Percentiles rank a stretch among this genome's conserved stretches.
phyloP scores from a whole-genome alignment of 1,284 basidiomycete genomes.

The Heliocybe sulcata region DNA sequence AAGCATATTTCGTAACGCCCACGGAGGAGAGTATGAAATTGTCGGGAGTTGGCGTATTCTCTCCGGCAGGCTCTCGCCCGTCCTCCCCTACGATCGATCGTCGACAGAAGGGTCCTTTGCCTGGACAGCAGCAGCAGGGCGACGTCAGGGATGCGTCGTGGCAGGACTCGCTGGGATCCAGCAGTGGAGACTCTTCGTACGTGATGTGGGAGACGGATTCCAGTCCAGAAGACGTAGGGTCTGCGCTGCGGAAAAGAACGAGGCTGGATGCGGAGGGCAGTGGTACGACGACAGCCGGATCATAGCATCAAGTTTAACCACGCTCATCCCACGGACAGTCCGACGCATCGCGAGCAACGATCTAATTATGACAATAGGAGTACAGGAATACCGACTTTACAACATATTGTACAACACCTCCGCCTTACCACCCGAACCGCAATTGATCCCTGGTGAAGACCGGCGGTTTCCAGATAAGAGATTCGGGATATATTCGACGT shows the following conservation, averaged over 20 bases:
- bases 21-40: slow-evolving; percentile 47
- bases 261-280: background rate
- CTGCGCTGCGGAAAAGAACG: slow-evolving; percentile 13
- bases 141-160: slow-evolving; percentile 7
- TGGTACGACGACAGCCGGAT: background rate
- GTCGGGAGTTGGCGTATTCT: slow-evolving; percentile 64
- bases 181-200: slow-evolving; percentile 22
- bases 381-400: background rate
- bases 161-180: slow-evolving; percentile 15
- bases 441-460: slow-evolving; percentile 88
- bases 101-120: slow-evolving; percentile 11
- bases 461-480: slow-evolving; percentile 90
- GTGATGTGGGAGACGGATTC: slow-evolving; percentile 24
- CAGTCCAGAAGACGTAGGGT: slow-evolving; percentile 22
- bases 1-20: slow-evolving; percentile 37
- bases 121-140: slow-evolving; percentile 10
- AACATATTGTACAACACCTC: slow-evolving; percentile 3
- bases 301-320: background rate
- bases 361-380: background rate
- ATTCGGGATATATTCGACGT: slow-evolving; percentile 75
- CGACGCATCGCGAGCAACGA: background rate
- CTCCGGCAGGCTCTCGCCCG: slow-evolving; percentile 57
- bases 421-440: slow-evolving; percentile 73
- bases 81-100: slow-evolving; percentile 51
- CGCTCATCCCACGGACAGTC: background rate